Conservation (phyloP, 106 monocot species). For the Apostasia ramifera region DNA sequence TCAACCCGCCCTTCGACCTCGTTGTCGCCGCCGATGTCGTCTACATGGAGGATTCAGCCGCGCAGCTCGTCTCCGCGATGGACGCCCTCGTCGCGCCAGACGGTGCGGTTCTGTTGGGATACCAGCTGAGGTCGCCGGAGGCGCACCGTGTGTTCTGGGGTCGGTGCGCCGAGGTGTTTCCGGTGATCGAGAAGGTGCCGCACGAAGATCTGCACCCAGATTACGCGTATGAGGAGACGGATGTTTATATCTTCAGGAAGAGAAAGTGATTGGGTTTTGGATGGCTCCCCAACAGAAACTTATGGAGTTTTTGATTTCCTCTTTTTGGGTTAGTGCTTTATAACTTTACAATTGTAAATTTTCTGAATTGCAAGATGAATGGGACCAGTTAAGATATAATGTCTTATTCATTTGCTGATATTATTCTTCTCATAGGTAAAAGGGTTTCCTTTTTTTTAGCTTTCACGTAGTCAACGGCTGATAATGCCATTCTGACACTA, state of each 20-base stretch:
- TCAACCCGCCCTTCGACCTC: slow-evolving; percentile 61
- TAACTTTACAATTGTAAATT: no score
- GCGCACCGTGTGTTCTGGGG: slow-evolving; percentile 83
- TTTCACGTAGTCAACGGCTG: no score
- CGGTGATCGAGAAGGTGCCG: slow-evolving; percentile 62
- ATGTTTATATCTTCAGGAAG: slow-evolving; percentile 76
- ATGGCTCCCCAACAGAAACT: no score
- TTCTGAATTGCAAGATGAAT: no score
- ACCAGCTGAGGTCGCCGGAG: slow-evolving; percentile 84
- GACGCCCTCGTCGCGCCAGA: slow-evolving; percentile 44
- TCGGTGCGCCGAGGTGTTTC: slow-evolving; percentile 29
- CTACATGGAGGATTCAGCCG: slow-evolving; percentile 83
- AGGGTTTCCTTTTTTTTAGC: no score
- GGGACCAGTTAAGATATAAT: no score
- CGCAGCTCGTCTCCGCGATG: slow-evolving; percentile 69
- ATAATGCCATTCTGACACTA: no score
- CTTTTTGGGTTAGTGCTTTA: no score
- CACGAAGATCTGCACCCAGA: slow-evolving; percentile 79
- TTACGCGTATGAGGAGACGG: slow-evolving; percentile 81
- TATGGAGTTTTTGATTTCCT: no score
- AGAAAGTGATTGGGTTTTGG: slow-evolving; percentile 1
- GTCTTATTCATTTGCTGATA: no score
- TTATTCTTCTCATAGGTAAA: no score
- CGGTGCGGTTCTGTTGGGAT: slow-evolving; percentile 79
- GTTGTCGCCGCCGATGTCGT: slow-evolving; percentile 95